phyloP scores from a whole-genome alignment of 129 eudicot genomes.

The Flaveria brownii region DNA sequence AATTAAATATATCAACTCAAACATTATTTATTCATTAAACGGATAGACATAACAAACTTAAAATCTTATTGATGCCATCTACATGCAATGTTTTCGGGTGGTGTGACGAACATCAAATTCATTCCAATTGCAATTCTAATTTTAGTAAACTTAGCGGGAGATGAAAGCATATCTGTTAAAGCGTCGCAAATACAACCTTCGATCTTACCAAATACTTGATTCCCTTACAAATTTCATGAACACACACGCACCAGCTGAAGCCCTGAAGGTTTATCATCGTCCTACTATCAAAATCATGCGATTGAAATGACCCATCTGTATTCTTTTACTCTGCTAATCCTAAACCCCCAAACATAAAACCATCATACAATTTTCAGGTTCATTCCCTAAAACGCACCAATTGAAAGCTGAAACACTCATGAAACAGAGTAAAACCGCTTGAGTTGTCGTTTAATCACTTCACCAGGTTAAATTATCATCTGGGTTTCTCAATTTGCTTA shows the following conservation, averaged over 20 bases:
- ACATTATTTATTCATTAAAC: too few relatives aligned
- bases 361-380: not conserved
- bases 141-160: slow-evolving; percentile 23
- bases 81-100: too few relatives aligned
- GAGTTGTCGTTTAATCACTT: slow-evolving; percentile 12
- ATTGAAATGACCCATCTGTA: not conserved
- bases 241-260: not conserved
- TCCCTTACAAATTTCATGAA: slow-evolving; percentile 1
- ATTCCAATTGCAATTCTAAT: not conserved
- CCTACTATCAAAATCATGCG: not conserved
- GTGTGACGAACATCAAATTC: too few relatives aligned
- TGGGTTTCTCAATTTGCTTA: slow-evolving; percentile 30
- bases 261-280: slow-evolving; percentile 14
- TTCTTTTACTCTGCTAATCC: not conserved
- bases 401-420: not conserved
- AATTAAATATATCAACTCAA: too few relatives aligned
- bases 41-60: too few relatives aligned
- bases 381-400: slow-evolving; percentile 23
- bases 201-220: slow-evolving; percentile 18
- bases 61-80: too few relatives aligned
- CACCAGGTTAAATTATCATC: slow-evolving; percentile 36
- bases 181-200: not conserved
- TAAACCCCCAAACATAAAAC: not conserved
- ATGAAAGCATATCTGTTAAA: slow-evolving; percentile 4
- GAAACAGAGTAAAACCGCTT: slow-evolving; percentile 10